Percentiles rank a stretch among this genome's conserved stretches.
Evolutionary conservation across 805 yeast species (phyloP).

Genomic region (Cyberlindnera saturnus): DNA sequence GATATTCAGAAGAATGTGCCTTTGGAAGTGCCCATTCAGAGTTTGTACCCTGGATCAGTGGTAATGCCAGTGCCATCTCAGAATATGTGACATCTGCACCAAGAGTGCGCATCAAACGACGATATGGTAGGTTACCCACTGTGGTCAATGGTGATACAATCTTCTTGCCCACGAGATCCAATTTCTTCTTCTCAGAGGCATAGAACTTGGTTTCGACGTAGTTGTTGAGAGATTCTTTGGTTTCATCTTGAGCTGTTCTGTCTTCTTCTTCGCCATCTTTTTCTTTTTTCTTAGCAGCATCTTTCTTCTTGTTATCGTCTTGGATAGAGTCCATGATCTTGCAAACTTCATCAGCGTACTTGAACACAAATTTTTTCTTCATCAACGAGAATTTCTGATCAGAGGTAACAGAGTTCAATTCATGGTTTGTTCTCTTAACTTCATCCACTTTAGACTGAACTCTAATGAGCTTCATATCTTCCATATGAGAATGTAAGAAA

Average conservation of each 20-base stretch:
- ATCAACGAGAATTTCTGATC: conserved; percentile 30
- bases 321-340: conserved; percentile 58
- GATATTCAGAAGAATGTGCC: conserved; percentile 75
- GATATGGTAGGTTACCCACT: conserved; percentile 93
- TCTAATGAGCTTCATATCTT: conserved; percentile 35
- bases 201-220: conserved; percentile 75
- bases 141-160: conserved; percentile 95
- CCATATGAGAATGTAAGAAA: conserved; percentile 73
- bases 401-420: conserved; percentile 54
- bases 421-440: conserved; percentile 37
- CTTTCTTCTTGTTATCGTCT: conserved; percentile 32
- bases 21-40: conserved; percentile 97
- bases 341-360: conserved; percentile 49
- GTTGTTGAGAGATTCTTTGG: conserved; percentile 34
- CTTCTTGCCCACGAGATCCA: conserved; percentile 67
- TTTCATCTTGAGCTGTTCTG: conserved; percentile 16
- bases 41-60: conserved; percentile 82
- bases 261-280: conserved; percentile 7
- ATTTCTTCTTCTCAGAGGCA: conserved; percentile 72
- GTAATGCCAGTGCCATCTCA: conserved; percentile 90
- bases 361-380: conserved; percentile 54
- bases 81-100: conserved; percentile 93
- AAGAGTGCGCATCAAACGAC: conserved; percentile 82
- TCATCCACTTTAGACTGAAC: conserved; percentile 36
- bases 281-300: conserved; percentile 27